Evolutionary conservation across 257 asterid species (phyloP).

Genomic region (Solanum stenotomum): DNA sequence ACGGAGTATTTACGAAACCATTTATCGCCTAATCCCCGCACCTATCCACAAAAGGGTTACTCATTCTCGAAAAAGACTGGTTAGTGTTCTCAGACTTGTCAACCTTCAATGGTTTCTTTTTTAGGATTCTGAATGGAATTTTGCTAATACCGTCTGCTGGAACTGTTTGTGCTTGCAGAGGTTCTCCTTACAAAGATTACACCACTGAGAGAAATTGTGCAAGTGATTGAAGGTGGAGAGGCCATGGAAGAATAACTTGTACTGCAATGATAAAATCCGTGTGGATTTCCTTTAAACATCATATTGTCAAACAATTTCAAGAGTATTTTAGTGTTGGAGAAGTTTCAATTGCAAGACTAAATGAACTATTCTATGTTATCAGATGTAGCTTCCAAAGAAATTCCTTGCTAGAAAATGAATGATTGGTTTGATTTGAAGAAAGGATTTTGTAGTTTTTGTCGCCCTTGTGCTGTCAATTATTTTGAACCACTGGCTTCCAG

Average conservation of each 20-base stretch:
- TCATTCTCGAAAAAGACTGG: slow-evolving; percentile 75
- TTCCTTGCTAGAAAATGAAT: slow-evolving; percentile 22
- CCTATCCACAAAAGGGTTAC: slow-evolving; percentile 69
- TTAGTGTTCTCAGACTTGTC: slow-evolving; percentile 19
- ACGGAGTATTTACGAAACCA: slow-evolving; percentile 74
- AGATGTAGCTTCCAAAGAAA: slow-evolving; percentile 17
- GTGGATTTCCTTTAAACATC: background rate
- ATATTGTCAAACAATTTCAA: background rate
- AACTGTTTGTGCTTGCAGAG: slow-evolving; percentile 34
- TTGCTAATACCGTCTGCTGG: background rate
- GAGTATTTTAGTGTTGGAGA: background rate
- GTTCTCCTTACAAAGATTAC: slow-evolving; percentile 78
- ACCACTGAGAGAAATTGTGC: slow-evolving; percentile 59
- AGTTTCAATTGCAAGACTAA: background rate
- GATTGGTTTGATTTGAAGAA: slow-evolving; percentile 16
- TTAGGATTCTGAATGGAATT: background rate
- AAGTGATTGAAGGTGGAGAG: slow-evolving; percentile 69
- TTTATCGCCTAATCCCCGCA: slow-evolving; percentile 74
- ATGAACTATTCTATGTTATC: slow-evolving; percentile 5
- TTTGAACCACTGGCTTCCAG: slow-evolving; percentile 96
- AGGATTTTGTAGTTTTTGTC: slow-evolving; percentile 12
- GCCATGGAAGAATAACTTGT: slow-evolving; percentile 49
- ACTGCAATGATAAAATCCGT: background rate
- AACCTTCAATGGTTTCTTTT: background rate
- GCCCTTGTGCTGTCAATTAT: slow-evolving; percentile 66